Evolutionary conservation across 2,329 filamentous ascomycete species (phyloP).

Genomic region (Sporothrix globosa): DNA sequence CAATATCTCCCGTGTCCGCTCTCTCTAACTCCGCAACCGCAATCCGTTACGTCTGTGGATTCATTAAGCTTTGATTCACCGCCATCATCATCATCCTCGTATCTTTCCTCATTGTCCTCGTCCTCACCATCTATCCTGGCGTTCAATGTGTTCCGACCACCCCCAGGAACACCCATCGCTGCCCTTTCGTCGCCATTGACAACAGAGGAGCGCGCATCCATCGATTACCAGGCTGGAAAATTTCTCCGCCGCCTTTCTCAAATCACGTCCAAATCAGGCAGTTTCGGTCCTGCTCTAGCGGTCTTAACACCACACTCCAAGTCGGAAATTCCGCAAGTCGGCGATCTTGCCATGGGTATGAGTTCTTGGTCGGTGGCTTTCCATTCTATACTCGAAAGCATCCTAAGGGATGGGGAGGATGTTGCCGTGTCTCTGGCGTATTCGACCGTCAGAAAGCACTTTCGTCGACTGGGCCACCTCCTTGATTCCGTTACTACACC

Average conservation of each 20-base stretch:
- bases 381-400: conserved; percentile 57
- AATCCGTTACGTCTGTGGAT: background rate
- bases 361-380: conserved; percentile 62
- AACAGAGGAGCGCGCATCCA: conserved; percentile 42
- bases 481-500: conserved; percentile 58
- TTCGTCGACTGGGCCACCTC: conserved; percentile 52
- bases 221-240: conserved; percentile 54
- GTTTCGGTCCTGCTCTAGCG: conserved; percentile 53
- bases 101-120: background rate
- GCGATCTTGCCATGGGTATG: conserved; percentile 11
- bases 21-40: conserved; percentile 43
- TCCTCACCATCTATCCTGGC: background rate
- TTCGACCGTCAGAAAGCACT: conserved; percentile 56
- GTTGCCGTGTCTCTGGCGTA: conserved; percentile 62
- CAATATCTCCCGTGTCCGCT: conserved; percentile 49
- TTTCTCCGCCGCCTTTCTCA: conserved; percentile 51
- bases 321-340: background rate
- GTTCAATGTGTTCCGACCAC: conserved; percentile 51
- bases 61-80: background rate
- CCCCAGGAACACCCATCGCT: conserved; percentile 47
- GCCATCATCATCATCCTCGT: background rate
- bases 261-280: conserved; percentile 51
- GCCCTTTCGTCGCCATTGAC: conserved; percentile 44
- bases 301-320: conserved; percentile 41
- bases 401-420: conserved; percentile 64